Evolutionary conservation across 2,329 filamentous ascomycete genomes (phyloP).

Genomic region (Colletotrichum sp.): DNA sequence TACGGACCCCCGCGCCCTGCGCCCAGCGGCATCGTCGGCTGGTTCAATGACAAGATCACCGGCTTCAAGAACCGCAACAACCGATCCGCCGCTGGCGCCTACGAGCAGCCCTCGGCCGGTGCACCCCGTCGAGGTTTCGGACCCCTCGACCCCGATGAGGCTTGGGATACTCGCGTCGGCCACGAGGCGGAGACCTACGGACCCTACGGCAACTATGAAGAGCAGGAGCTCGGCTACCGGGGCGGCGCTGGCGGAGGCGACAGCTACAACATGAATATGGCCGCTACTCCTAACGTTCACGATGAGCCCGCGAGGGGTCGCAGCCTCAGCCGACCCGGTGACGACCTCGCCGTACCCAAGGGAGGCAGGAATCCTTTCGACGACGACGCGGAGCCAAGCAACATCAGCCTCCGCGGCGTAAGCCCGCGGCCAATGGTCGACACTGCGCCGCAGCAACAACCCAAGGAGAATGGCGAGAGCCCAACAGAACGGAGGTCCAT

Average conservation of each 20-base stretch:
- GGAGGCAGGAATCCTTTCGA: slow-evolving; percentile 70
- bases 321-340: slow-evolving; percentile 14
- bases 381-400: slow-evolving; percentile 68
- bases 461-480: slow-evolving; percentile 50
- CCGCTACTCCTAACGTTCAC: slow-evolving; percentile 38
- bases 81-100: slow-evolving; percentile 72
- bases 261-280: slow-evolving; percentile 56
- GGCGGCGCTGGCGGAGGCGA: slow-evolving; percentile 43
- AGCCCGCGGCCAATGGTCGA: slow-evolving; percentile 75
- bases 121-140: slow-evolving; percentile 64
- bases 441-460: slow-evolving; percentile 32
- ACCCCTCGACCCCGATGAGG: slow-evolving; percentile 80
- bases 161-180: slow-evolving; percentile 83
- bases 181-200: slow-evolving; percentile 72
- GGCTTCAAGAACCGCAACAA: slow-evolving; percentile 69
- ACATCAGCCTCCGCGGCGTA: slow-evolving; percentile 69
- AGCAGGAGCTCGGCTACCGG: slow-evolving; percentile 70
- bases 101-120: slow-evolving; percentile 61
- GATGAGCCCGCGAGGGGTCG: slow-evolving; percentile 26
- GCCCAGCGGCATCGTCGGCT: slow-evolving; percentile 70
- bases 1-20: slow-evolving; percentile 60
- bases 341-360: slow-evolving; percentile 36
- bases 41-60: slow-evolving; percentile 72
- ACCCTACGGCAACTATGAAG: slow-evolving; percentile 72
- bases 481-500: slow-evolving; percentile 73